A percentile compares a stretch with the other conserved stretches of the same genome.
phyloP scores from a whole-genome alignment of 306 rosid genomes.

The Pyrus betulifolia region DNA sequence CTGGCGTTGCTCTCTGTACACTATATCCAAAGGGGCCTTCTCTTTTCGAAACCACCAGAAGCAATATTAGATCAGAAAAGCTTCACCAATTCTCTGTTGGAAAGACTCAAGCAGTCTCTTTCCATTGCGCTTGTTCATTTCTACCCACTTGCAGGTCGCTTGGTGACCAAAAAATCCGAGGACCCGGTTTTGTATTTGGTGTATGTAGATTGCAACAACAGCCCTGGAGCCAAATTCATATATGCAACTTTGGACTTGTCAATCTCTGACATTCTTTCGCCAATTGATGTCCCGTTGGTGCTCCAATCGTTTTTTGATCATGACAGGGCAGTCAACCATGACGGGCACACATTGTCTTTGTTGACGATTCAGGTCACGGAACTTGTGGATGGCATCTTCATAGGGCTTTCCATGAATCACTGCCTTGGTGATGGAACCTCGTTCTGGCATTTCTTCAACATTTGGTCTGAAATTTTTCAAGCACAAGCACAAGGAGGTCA shows the following conservation, averaged over 20 bases:
- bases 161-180: too few species aligned
- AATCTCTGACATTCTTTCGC: neutral
- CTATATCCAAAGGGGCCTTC: constrained; percentile 66
- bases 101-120: constrained; percentile 39
- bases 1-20: constrained; percentile 33
- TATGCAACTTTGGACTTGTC: constrained; percentile 32
- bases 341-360: constrained; percentile 42
- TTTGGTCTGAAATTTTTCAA: constrained; percentile 36
- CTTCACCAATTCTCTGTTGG: constrained; percentile 17
- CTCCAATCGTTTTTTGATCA: neutral
- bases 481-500: neutral
- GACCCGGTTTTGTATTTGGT: too few species aligned
- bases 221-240: constrained; percentile 40
- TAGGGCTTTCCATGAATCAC: constrained; percentile 59
- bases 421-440: constrained; percentile 39
- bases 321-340: constrained; percentile 40
- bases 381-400: constrained; percentile 48
- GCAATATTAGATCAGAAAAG: neutral
- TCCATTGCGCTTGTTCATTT: constrained; percentile 45
- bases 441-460: constrained; percentile 52
- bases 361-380: constrained; percentile 50
- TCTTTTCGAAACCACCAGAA: constrained; percentile 44
- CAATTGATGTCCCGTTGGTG: neutral
- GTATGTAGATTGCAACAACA: constrained; percentile 33
- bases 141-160: constrained; percentile 48